Conservation (phyloP, 768 basidiomycete genomes). For the Hydnomerulius pinastri region DNA sequence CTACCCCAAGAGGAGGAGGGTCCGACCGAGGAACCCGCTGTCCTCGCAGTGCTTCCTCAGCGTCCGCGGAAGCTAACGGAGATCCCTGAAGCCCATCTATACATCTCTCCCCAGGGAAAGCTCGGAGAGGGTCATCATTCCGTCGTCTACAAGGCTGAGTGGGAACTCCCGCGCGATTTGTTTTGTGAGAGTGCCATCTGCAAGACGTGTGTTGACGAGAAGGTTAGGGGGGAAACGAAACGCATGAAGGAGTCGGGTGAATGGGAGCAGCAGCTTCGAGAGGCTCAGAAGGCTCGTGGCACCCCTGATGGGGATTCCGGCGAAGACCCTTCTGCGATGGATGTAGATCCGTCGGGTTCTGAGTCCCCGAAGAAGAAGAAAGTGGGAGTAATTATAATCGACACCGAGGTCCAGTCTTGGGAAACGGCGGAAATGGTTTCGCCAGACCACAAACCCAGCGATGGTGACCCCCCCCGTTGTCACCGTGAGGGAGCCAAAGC, state of each 20-base stretch:
- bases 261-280: constrained; percentile 9
- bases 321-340: neutral
- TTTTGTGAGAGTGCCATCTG: constrained; percentile 41
- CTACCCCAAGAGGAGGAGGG: constrained; percentile 22
- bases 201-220: constrained; percentile 38
- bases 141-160: constrained; percentile 47
- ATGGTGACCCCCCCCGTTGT: neutral
- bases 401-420: neutral
- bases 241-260: constrained; percentile 14
- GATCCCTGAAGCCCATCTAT: constrained; percentile 48
- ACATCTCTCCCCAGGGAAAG: constrained; percentile 38
- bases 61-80: constrained; percentile 23
- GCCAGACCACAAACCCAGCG: neutral
- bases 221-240: constrained; percentile 21
- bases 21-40: constrained; percentile 27
- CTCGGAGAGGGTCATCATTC: constrained; percentile 55
- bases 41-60: constrained; percentile 28
- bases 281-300: neutral
- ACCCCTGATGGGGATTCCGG: neutral
- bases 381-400: constrained; percentile 10
- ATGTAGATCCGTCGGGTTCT: neutral
- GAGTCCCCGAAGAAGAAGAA: neutral
- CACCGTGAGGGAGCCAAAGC: neutral
- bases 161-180: constrained; percentile 47
- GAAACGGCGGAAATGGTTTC: constrained; percentile 1